These are phyloP conservation scores for Thielaviopsis cerberus DNA, from an alignment of 2,329 filamentous ascomycete species.

Conservation along the genomic window DNA sequence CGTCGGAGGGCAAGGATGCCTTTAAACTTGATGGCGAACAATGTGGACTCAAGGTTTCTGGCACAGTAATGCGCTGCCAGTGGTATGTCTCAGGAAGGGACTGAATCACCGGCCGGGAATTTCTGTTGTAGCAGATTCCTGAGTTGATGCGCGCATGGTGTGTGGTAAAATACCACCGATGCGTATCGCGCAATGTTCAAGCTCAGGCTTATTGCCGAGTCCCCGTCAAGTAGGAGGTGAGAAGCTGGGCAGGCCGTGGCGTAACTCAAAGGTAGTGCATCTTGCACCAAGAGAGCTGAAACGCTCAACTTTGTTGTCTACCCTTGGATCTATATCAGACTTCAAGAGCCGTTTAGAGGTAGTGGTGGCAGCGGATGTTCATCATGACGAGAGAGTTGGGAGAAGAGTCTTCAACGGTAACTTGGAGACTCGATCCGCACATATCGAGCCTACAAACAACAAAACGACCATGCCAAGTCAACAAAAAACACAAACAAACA, in stretches of 20 bases:
- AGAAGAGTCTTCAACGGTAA: constrained; percentile 3
- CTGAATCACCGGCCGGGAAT: background rate
- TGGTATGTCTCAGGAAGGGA: background rate
- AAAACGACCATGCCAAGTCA: constrained; percentile 2
- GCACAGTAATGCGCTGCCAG: background rate
- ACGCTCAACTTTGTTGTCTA: background rate
- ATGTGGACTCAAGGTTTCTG: background rate
- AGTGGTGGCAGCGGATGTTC: constrained; percentile 3
- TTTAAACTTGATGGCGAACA: background rate
- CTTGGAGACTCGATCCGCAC: constrained; percentile 9
- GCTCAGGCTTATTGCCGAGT: background rate
- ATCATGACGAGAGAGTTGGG: constrained; percentile 9
- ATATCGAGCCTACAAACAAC: constrained; percentile 10
- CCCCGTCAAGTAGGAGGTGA: background rate
- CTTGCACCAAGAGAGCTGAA: background rate
- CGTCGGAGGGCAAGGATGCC: background rate
- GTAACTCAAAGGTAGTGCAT: background rate
- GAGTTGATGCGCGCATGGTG: background rate
- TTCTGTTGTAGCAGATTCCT: background rate
- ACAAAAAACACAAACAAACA: background rate
- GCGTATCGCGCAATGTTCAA: background rate
- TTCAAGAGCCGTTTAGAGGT: background rate
- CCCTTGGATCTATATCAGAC: background rate
- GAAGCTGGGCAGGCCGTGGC: background rate
- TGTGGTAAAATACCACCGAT: background rate